Evolutionary conservation across 1,139 yeast species (phyloP).

Genomic region (Spencermartinsiella ligniputridi): DNA sequence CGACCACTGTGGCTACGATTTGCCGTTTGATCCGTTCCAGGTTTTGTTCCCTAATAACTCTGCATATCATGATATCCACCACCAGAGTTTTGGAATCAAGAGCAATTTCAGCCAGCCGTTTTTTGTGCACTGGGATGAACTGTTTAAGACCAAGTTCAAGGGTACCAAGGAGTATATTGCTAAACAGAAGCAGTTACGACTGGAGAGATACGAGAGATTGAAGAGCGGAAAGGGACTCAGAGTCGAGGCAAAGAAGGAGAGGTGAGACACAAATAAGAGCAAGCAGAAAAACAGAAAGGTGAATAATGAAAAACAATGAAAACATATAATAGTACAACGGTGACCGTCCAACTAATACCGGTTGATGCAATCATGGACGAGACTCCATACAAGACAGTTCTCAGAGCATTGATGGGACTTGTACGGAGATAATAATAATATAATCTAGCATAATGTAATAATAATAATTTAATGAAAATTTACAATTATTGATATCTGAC

Average conservation of each 20-base stretch:
- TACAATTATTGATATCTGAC: too few species aligned
- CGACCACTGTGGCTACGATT: constrained; percentile 93
- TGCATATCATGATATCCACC: constrained; percentile 94
- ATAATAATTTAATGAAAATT: too few species aligned
- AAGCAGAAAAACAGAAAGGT: too few species aligned
- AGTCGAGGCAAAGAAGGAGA: not conserved
- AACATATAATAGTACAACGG: too few species aligned
- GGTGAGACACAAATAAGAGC: too few species aligned
- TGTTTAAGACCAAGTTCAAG: constrained; percentile 67
- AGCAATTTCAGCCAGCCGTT: constrained; percentile 95
- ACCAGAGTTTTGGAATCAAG: constrained; percentile 92
- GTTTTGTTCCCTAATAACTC: constrained; percentile 88
- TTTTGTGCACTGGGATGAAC: constrained; percentile 85
- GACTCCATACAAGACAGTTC: too few species aligned
- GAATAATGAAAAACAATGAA: too few species aligned
- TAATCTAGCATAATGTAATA: too few species aligned
- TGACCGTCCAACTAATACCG: too few species aligned
- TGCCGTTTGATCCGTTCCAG: constrained; percentile 91
- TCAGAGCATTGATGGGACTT: too few species aligned
- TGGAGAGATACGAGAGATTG: constrained; percentile 20
- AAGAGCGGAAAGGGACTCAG: constrained; percentile 1
- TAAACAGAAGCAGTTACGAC: constrained; percentile 31
- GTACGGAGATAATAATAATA: too few species aligned
- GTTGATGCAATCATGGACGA: too few species aligned
- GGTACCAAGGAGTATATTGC: constrained; percentile 37